These are phyloP conservation scores for Discostella pseudostelligera DNA, from an alignment of 108 stramenopile species.

Conservation along the genomic window DNA sequence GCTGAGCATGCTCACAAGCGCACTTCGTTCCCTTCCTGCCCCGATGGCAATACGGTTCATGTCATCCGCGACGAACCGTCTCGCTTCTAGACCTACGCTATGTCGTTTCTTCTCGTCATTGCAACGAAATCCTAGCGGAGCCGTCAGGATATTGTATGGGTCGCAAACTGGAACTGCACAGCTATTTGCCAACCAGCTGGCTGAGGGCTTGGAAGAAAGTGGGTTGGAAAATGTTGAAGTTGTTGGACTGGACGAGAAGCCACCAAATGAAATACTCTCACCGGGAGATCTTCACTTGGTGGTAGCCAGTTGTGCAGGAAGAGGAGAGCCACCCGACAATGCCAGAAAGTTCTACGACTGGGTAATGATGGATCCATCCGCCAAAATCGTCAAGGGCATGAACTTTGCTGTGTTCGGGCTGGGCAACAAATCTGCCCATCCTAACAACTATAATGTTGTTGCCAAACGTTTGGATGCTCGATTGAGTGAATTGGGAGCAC, in stretches of 20 bases:
- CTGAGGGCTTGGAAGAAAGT: slow-evolving; percentile 52
- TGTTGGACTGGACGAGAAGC: slow-evolving; percentile 49
- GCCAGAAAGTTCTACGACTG: slow-evolving; percentile 63
- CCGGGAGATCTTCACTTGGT: slow-evolving; percentile 33
- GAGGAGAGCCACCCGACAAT: slow-evolving; percentile 81
- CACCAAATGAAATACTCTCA: slow-evolving; percentile 26
- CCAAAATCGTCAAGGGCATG: slow-evolving; percentile 6
- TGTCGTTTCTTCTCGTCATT: slow-evolving; percentile 9
- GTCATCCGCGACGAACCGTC: too few species aligned
- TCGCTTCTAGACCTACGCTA: slow-evolving; percentile 3
- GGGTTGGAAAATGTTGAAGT: slow-evolving; percentile 38
- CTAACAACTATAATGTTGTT: slow-evolving; percentile 87
- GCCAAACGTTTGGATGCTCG: slow-evolving; percentile 69
- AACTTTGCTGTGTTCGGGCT: slow-evolving; percentile 87
- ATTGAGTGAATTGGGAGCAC: slow-evolving; percentile 75
- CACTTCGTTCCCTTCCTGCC: too few species aligned
- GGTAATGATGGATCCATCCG: slow-evolving; percentile 41
- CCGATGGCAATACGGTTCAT: too few species aligned
- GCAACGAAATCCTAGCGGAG: slow-evolving; percentile 1
- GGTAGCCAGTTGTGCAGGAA: slow-evolving; percentile 68
- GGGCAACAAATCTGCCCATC: slow-evolving; percentile 81
- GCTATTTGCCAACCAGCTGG: slow-evolving; percentile 80
- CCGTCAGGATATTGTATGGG: slow-evolving; percentile 66
- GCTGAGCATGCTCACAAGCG: too few species aligned
- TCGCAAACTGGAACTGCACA: slow-evolving; percentile 94